phyloP scores from a whole-genome alignment of 768 basidiomycete genomes.

The Boletus eberwhitei region DNA sequence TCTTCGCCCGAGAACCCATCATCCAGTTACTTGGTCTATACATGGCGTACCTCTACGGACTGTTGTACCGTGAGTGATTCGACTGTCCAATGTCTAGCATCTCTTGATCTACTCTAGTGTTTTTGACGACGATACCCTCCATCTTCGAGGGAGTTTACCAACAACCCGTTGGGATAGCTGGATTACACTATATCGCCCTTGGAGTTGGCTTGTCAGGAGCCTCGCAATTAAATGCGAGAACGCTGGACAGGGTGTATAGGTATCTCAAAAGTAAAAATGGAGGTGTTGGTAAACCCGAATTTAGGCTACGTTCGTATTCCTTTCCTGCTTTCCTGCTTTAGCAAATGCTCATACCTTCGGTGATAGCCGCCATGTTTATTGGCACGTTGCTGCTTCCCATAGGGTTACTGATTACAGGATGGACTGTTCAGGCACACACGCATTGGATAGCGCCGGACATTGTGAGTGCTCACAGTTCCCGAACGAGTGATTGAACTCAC shows the following conservation, averaged over 20 bases:
- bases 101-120: constrained; percentile 41
- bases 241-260: constrained; percentile 54
- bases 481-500: background rate
- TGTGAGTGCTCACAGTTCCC: constrained; percentile 33
- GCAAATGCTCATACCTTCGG: constrained; percentile 1
- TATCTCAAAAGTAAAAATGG: constrained; percentile 49
- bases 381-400: constrained; percentile 59
- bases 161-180: constrained; percentile 53
- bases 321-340: background rate
- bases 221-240: constrained; percentile 52
- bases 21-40: constrained; percentile 65
- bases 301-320: constrained; percentile 41
- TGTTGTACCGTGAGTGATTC: constrained; percentile 47
- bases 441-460: constrained; percentile 75
- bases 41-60: constrained; percentile 67
- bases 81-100: background rate
- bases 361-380: constrained; percentile 54
- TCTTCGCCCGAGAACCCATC: constrained; percentile 62
- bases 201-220: constrained; percentile 57
- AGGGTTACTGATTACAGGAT: constrained; percentile 68
- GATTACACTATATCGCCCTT: constrained; percentile 69
- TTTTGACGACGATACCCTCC: constrained; percentile 59
- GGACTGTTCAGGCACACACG: constrained; percentile 54
- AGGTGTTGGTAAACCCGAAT: constrained; percentile 55
- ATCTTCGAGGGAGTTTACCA: constrained; percentile 58